Base-by-base conservation (phyloP, 768 basidiomycete genomes). In the Suillus luteus region DNA sequence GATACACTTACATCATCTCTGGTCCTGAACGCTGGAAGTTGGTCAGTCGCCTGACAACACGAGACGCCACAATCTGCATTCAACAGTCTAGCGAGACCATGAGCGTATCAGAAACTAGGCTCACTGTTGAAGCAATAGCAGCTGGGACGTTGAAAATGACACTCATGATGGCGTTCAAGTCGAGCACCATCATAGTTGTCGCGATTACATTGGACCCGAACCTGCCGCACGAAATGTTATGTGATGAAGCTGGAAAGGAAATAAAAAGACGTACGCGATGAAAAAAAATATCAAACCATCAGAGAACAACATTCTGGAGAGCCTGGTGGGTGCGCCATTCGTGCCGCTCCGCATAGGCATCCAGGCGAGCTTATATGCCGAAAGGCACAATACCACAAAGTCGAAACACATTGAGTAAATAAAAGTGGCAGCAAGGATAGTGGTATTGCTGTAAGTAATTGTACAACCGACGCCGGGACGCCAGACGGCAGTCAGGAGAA, bases 351-450 rank as follows among this genome's bases (percentile, higher is more conserved):
- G 15, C 14, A 64, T 67, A 41, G 60, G 65, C 11, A 64, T 64
- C 75, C 73, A 74, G 17, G 73, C 74, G 27, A 91, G 81, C 70
- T 88, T 90, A 74, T 83, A 85, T 14, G 81, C 83, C 43, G 84
- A 89, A 66, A 91, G 74, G 31, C 77, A 64, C 52, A 91, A 79
- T 44, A 90, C 87, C 35, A 82, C 63, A 24, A 89, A 76, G 71
- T 91, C 90, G 70, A 91, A 90, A 69, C 80, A 78, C 90, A 91
- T 92, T 37, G 89, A 86, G 68, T 91, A 91, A 38, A 90, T 87
- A 73, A 90, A 91, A 4, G 87, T 87, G 3, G 86, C 85, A 5
- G 87, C 86, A 38, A 91, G 81, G 59, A 90, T 75, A 10, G 72
- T 85, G 72, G 85, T 91, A 70, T 87, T 83, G 8, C 88, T 88